Evolutionary conservation across 2,329 filamentous ascomycete species (phyloP).

Genomic region (Colletotrichum lupini): DNA sequence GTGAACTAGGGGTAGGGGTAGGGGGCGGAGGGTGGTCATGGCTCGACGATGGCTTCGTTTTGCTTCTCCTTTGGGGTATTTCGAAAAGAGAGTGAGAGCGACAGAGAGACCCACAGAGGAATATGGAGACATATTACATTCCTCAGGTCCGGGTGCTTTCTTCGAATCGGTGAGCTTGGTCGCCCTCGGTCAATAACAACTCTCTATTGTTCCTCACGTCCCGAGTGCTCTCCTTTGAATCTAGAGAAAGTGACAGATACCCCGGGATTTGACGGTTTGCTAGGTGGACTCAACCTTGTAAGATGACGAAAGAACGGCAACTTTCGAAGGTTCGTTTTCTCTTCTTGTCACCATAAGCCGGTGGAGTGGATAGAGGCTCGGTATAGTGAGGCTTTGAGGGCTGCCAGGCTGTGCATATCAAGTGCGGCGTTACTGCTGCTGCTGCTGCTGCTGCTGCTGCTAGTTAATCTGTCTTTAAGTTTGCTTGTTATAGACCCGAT

Average conservation of each 20-base stretch:
- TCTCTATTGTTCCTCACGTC: neutral
- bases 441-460: neutral
- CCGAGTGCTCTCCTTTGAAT: neutral
- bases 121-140: no score
- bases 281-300: neutral
- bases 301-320: neutral
- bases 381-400: neutral
- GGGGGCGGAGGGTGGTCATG: neutral
- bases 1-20: no score
- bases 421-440: no score
- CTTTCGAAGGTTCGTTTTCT: neutral
- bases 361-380: neutral
- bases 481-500: neutral
- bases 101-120: neutral
- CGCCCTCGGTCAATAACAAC: no score
- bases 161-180: neutral
- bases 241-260: neutral
- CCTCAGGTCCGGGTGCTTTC: neutral
- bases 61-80: neutral
- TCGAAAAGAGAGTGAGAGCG: neutral
- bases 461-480: neutral
- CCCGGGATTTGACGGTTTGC: no score
- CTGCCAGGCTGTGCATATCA: no score
- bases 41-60: neutral
- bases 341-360: fast-evolving